Evolutionary conservation across 495 filamentous ascomycete genomes (phyloP).

Genomic region (Penicillium mononematosum): DNA sequence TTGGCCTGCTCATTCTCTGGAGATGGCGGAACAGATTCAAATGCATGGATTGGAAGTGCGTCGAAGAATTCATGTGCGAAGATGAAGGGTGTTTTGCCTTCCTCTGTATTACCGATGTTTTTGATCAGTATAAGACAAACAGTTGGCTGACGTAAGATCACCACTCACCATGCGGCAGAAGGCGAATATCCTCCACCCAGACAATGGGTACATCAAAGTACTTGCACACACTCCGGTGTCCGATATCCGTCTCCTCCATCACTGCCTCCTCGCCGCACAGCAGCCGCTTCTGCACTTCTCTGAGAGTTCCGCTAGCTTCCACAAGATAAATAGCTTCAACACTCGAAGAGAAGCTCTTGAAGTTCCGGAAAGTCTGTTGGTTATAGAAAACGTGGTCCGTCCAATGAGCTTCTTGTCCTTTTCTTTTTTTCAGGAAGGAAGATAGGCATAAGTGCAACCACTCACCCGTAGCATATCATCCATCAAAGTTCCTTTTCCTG

Average conservation of each 20-base stretch:
- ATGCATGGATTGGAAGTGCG: slow-evolving; percentile 95
- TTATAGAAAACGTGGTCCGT: neutral
- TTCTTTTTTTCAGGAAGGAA: neutral
- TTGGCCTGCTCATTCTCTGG: slow-evolving; percentile 33
- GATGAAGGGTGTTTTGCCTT: slow-evolving; percentile 79
- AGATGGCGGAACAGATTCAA: slow-evolving; percentile 64
- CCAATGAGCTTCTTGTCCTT: neutral
- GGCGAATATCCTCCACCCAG: slow-evolving; percentile 89
- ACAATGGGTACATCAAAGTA: slow-evolving; percentile 66
- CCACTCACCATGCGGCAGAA: slow-evolving; percentile 66
- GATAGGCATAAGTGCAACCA: slow-evolving; percentile 1
- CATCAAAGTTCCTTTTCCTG: slow-evolving; percentile 95
- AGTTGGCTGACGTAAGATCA: neutral
- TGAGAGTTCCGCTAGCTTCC: slow-evolving; percentile 76
- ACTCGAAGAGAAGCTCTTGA: slow-evolving; percentile 70
- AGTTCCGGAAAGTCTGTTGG: slow-evolving; percentile 74
- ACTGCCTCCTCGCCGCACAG: slow-evolving; percentile 74
- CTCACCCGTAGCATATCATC: slow-evolving; percentile 88
- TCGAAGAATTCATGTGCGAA: slow-evolving; percentile 98
- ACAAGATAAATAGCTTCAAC: slow-evolving; percentile 88
- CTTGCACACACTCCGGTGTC: slow-evolving; percentile 74
- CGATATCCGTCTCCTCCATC: slow-evolving; percentile 71
- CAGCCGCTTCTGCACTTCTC: slow-evolving; percentile 71
- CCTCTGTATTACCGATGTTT: slow-evolving; percentile 22
- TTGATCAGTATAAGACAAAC: neutral